Percentiles rank a stretch among this genome's conserved stretches.
These are phyloP conservation scores for Canariomyces notabilis DNA, from an alignment of 2,329 filamentous ascomycete species.

Conservation along the genomic window DNA sequence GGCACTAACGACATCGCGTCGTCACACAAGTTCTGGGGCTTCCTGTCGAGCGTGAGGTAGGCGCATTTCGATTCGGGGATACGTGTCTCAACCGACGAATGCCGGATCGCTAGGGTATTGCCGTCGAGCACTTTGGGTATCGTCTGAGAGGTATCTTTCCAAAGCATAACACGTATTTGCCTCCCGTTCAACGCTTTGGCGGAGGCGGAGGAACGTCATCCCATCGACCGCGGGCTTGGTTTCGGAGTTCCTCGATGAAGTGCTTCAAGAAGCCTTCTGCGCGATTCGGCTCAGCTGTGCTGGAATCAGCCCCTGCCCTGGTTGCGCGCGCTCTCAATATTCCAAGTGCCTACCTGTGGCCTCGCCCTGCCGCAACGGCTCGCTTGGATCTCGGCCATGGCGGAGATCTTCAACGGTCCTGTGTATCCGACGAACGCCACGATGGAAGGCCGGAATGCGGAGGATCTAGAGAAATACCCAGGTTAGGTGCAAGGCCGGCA, in stretches of 20 bases:
- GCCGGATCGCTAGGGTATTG: no score
- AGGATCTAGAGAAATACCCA: conserved; percentile 31
- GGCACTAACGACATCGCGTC: no score
- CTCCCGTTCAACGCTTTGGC: conserved; percentile 22
- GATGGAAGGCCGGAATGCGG: conserved; percentile 47
- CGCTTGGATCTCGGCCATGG: conserved; percentile 45
- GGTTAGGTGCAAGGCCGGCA: not conserved
- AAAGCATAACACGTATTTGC: not conserved
- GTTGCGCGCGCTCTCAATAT: no score
- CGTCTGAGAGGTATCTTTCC: no score
- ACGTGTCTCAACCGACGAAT: no score
- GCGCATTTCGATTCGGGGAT: no score
- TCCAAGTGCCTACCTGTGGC: conserved; percentile 43
- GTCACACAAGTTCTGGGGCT: no score
- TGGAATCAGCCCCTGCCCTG: not conserved
- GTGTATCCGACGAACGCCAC: conserved; percentile 49
- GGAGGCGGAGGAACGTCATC: conserved; percentile 28
- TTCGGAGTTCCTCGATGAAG: conserved; percentile 48
- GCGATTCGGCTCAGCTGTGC: conserved; percentile 32
- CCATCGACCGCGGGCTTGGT: conserved; percentile 44
- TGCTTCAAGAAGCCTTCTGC: conserved; percentile 38
- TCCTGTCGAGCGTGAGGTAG: no score
- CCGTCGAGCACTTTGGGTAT: no score
- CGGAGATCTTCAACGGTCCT: conserved; percentile 43
- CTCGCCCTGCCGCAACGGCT: conserved; percentile 48